phyloP scores from a whole-genome alignment of 1,284 basidiomycete genomes.

The Apiotrichum montevideense region DNA sequence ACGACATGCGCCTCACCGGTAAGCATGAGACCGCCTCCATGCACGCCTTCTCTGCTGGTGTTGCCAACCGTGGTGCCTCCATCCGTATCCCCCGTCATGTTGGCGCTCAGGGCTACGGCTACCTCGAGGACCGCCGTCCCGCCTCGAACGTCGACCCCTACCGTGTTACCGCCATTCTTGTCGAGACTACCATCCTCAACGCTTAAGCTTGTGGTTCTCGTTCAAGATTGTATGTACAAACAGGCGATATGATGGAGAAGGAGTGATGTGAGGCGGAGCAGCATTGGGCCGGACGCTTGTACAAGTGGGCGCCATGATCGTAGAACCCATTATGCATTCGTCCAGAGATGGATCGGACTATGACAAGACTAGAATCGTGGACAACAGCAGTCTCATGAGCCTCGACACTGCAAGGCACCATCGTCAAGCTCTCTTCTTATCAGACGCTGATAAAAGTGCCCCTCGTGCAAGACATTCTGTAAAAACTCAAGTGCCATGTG shows the following conservation, averaged over 20 bases:
- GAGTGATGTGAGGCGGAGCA: neutral
- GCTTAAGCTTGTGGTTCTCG: conserved; percentile 1
- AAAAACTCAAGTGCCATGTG: too few species aligned
- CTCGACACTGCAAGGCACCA: too few species aligned
- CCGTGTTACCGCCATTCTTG: conserved; percentile 69
- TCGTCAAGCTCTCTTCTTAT: too few species aligned
- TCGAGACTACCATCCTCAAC: conserved; percentile 69
- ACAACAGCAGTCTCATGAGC: too few species aligned
- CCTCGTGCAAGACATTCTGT: too few species aligned
- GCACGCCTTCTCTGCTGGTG: conserved; percentile 83
- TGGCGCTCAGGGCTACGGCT: conserved; percentile 84
- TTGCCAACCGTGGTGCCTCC: conserved; percentile 94
- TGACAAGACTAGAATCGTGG: too few species aligned
- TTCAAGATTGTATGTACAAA: conserved; percentile 4
- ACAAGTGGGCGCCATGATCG: conserved; percentile 1
- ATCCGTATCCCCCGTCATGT: conserved; percentile 68
- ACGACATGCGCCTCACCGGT: conserved; percentile 87
- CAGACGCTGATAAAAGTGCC: too few species aligned
- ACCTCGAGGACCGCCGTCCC: conserved; percentile 92
- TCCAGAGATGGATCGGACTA: neutral
- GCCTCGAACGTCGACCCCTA: conserved; percentile 97
- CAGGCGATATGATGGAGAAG: neutral
- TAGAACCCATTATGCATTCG: conserved; percentile 7
- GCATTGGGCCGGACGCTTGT: neutral
- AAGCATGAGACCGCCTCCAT: conserved; percentile 95